Evolutionary conservation across 257 asterid genomes (phyloP).

Genomic region (Solanum stenotomum): DNA sequence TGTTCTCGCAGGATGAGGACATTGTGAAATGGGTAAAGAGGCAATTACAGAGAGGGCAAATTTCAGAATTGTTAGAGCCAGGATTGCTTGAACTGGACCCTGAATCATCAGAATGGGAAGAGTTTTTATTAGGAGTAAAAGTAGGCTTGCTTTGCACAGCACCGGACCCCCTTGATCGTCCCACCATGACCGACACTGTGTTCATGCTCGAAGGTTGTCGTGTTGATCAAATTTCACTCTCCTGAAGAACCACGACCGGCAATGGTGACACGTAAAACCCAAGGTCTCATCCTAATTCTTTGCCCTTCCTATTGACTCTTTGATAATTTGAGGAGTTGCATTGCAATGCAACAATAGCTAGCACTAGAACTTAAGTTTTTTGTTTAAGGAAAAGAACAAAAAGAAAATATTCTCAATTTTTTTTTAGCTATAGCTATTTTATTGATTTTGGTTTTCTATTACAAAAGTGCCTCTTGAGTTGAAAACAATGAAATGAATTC

Average conservation of each 20-base stretch:
- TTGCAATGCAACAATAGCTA: constrained; percentile 2
- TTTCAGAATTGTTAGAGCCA: constrained; percentile 59
- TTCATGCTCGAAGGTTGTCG: constrained; percentile 83
- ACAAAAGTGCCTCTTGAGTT: not conserved
- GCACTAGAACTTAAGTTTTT: not conserved
- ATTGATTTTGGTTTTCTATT: not conserved
- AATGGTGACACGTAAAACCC: not conserved
- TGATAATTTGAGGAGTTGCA: not conserved
- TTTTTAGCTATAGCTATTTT: not conserved
- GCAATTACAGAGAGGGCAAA: constrained; percentile 67
- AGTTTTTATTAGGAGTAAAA: constrained; percentile 63
- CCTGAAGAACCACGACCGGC: constrained; percentile 8
- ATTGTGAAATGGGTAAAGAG: constrained; percentile 70
- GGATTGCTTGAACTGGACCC: constrained; percentile 71
- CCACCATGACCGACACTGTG: constrained; percentile 58
- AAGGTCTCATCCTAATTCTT: constrained; percentile 9
- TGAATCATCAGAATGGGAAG: constrained; percentile 81
- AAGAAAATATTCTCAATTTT: not conserved
- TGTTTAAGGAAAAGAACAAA: not conserved
- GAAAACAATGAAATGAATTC: not conserved
- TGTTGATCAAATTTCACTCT: constrained; percentile 43
- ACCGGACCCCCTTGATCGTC: constrained; percentile 57
- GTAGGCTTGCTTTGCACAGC: constrained; percentile 74
- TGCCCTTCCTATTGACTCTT: not conserved
- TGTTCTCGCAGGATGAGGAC: constrained; percentile 62